Base-by-base conservation (phyloP, 2,329 filamentous ascomycete genomes). In the Hypomyces rosellus region DNA sequence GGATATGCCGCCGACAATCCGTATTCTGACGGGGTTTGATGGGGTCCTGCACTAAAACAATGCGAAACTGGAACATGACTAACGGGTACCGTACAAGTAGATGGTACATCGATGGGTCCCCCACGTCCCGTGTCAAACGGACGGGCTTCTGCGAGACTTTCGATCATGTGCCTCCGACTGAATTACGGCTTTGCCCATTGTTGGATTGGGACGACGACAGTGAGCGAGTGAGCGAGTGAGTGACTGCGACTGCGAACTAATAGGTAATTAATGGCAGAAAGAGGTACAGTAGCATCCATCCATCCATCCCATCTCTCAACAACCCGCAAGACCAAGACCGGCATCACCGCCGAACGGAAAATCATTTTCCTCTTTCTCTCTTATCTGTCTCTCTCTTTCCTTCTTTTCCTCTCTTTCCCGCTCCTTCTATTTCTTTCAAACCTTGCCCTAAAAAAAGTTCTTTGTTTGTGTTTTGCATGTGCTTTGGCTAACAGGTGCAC, bases 111-210 rank as follows among this genome's bases (percentile, higher is more conserved):
- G 4, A 4, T 14, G 14, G 14, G 46, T 46, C 41, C 50, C 46
- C 42, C 47, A 49, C 50, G 44, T 41, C 50, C 25, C 47, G 45
- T 49, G 46, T 52, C 47, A 52, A 51, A 38, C 49, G 30, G 46
- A 47, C 34, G 45, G 34, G 39, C 39, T 40, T 45, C 40, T 36
- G 45, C 49, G 43, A 47, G 34, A 36, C 45, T 22, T 48, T 39
- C 30, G 39, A 51, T 51, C 49, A 51, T 51, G 49, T 51, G 49
- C 49, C 45, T 43, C 37, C 37, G 41, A 45, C 49, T 40, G 44
- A 37, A 41, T 37, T 5, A 36, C 45, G 33, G 45, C 40, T 48
- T 51, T 22, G 39, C n/a, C 39, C 40, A 39, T 51, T 46, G 49
- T 48, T 51, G 38, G 41, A 30, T 30, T 30, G 25, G 25, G 25